A percentile compares a stretch with the other conserved stretches of the same genome.
phyloP scores from a whole-genome alignment of 805 yeast genomes.

The Clavispora fructus region DNA sequence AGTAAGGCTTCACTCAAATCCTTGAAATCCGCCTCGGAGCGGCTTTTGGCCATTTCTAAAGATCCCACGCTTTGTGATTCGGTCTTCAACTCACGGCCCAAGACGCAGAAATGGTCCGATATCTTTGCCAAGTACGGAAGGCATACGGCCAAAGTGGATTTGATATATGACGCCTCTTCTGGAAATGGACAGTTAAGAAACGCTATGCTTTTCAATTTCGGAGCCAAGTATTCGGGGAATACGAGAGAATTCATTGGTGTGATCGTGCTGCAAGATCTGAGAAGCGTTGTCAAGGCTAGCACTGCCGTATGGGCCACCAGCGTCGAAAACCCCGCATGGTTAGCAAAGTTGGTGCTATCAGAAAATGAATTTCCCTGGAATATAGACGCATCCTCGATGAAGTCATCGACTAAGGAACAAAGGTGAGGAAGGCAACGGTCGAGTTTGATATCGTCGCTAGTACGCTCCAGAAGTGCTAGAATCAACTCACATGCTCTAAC shows the following conservation, averaged over 20 bases:
- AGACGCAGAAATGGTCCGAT: constrained; percentile 58
- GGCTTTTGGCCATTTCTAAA: constrained; percentile 31
- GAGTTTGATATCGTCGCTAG: constrained; percentile 77
- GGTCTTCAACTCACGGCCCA: constrained; percentile 35
- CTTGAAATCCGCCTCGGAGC: constrained; percentile 54
- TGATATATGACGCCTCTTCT: constrained; percentile 27
- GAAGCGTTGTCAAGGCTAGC: constrained; percentile 58
- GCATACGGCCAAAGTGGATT: constrained; percentile 66
- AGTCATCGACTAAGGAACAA: constrained; percentile 65
- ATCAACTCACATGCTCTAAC: constrained; percentile 72
- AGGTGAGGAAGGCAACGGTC: constrained; percentile 84
- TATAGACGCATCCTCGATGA: constrained; percentile 16
- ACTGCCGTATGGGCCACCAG: constrained; percentile 67
- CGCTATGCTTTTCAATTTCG: constrained; percentile 44
- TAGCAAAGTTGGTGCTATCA: constrained; percentile 3
- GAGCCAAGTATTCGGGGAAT: constrained; percentile 79
- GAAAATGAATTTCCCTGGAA: constrained; percentile 1
- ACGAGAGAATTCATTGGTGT: constrained; percentile 71
- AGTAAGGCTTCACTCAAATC: constrained; percentile 57
- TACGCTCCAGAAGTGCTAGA: constrained; percentile 66
- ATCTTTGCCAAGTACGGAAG: constrained; percentile 67
- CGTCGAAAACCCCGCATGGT: constrained; percentile 31
- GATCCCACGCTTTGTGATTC: constrained; percentile 24
- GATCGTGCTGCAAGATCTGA: constrained; percentile 56
- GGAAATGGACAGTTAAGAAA: constrained; percentile 23